These are phyloP conservation scores for Leccinum uliginosum DNA, from an alignment of 768 basidiomycete genomes.

Conservation along the genomic window DNA sequence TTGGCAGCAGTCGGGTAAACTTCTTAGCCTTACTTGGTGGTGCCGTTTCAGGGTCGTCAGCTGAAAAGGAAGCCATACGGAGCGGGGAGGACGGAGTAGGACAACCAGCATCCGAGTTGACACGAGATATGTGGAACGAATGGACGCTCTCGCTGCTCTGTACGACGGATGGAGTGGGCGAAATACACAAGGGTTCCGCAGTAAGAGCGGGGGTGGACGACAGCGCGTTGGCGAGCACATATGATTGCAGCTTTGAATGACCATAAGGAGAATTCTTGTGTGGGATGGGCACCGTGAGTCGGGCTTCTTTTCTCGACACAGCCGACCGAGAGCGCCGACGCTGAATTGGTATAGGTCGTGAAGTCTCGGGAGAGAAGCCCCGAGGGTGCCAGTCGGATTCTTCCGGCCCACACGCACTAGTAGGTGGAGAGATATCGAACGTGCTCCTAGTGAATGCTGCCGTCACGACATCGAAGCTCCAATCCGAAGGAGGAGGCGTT, in stretches of 20 bases:
- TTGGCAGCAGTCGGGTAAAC: constrained; percentile 29
- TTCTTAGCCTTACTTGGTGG: constrained; percentile 23
- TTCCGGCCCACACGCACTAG: constrained; percentile 8
- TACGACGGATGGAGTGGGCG: constrained; percentile 24
- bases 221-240: constrained; percentile 17
- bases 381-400: constrained; percentile 10
- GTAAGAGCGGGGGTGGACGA: constrained; percentile 29
- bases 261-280: constrained; percentile 31
- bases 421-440: constrained; percentile 14
- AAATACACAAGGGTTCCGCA: constrained; percentile 22
- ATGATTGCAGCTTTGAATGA: constrained; percentile 27
- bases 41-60: constrained; percentile 18
- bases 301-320: constrained; percentile 30
- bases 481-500: constrained; percentile 8
- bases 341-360: constrained; percentile 22
- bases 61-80: constrained; percentile 22
- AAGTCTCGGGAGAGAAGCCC: constrained; percentile 5
- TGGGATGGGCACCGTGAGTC: constrained; percentile 19
- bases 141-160: constrained; percentile 28
- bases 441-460: constrained; percentile 23
- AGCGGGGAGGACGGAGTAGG: constrained; percentile 27
- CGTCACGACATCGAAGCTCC: constrained; percentile 10
- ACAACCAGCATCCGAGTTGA: constrained; percentile 15
- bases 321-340: constrained; percentile 33
- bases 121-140: constrained; percentile 16